These are phyloP conservation scores for Phaffia rhodozyma DNA, from an alignment of 1,284 basidiomycete species.

Conservation along the genomic window DNA sequence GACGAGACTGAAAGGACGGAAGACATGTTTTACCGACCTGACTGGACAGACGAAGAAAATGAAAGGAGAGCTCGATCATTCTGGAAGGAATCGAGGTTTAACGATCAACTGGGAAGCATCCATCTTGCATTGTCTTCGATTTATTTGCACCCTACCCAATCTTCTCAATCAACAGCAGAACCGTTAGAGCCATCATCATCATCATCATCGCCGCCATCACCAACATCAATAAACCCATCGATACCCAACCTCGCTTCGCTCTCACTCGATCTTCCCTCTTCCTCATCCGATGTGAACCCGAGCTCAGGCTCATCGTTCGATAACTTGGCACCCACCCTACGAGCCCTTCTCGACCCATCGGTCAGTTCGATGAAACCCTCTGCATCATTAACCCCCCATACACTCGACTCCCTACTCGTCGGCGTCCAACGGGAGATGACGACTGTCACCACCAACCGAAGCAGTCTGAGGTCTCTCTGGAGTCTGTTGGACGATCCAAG, in stretches of 20 bases:
- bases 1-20: constrained; percentile 48
- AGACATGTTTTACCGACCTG: constrained; percentile 42
- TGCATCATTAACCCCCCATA: constrained; percentile 52
- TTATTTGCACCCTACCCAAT: background rate
- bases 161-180: constrained; percentile 35
- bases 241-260: constrained; percentile 7
- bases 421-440: constrained; percentile 55
- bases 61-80: constrained; percentile 35
- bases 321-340: constrained; percentile 24
- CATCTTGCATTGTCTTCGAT: constrained; percentile 39
- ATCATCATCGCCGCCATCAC: constrained; percentile 19
- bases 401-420: constrained; percentile 51
- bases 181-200: constrained; percentile 21
- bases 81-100: constrained; percentile 54
- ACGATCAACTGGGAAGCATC: constrained; percentile 41
- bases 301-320: constrained; percentile 29
- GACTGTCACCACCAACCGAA: constrained; percentile 60
- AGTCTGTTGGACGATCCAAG: constrained; percentile 39
- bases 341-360: constrained; percentile 3
- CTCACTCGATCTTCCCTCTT: constrained; percentile 40
- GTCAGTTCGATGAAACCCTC: constrained; percentile 19
- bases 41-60: constrained; percentile 27
- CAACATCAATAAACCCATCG: constrained; percentile 10
- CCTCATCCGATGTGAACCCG: constrained; percentile 31
- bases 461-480: constrained; percentile 53